Percentiles rank a stretch among this genome's conserved stretches.
Evolutionary conservation across 495 filamentous ascomycete species (phyloP).

Genomic region (Amniculicola lignicola): DNA sequence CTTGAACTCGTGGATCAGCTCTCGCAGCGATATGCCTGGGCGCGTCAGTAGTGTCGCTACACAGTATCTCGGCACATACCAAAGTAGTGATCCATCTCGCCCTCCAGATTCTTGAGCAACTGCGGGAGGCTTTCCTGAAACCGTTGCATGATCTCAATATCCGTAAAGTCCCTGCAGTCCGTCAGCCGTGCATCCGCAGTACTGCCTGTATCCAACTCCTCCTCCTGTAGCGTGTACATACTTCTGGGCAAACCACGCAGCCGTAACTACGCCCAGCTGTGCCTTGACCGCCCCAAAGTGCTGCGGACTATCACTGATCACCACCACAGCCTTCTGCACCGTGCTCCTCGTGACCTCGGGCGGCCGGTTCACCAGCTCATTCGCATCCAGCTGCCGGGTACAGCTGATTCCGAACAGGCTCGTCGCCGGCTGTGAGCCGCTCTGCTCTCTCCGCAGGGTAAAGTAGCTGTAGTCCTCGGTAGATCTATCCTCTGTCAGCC

Average conservation of each 20-base stretch:
- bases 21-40: conserved; percentile 74
- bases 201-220: background rate
- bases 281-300: conserved; percentile 60
- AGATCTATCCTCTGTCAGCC: conserved; percentile 49
- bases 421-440: conserved; percentile 57
- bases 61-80: conserved; percentile 49
- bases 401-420: conserved; percentile 96
- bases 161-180: conserved; percentile 60
- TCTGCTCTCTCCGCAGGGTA: conserved; percentile 73
- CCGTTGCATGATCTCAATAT: conserved; percentile 70
- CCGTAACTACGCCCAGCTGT: conserved; percentile 81
- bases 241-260: conserved; percentile 94
- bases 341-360: conserved; percentile 91
- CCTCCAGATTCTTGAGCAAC: conserved; percentile 63
- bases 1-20: conserved; percentile 89
- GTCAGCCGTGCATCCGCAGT: background rate
- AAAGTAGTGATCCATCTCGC: conserved; percentile 79
- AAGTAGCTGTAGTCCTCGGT: conserved; percentile 98
- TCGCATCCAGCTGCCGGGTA: conserved; percentile 83
- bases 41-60: conserved; percentile 24
- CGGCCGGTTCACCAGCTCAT: conserved; percentile 68
- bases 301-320: conserved; percentile 81
- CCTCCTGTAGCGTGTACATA: conserved; percentile 49
- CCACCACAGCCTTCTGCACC: conserved; percentile 97
- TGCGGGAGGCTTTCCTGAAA: conserved; percentile 85